These are phyloP conservation scores for Phytophthora foliorum DNA, from an alignment of 352 stramenopile species.

Conservation along the genomic window DNA sequence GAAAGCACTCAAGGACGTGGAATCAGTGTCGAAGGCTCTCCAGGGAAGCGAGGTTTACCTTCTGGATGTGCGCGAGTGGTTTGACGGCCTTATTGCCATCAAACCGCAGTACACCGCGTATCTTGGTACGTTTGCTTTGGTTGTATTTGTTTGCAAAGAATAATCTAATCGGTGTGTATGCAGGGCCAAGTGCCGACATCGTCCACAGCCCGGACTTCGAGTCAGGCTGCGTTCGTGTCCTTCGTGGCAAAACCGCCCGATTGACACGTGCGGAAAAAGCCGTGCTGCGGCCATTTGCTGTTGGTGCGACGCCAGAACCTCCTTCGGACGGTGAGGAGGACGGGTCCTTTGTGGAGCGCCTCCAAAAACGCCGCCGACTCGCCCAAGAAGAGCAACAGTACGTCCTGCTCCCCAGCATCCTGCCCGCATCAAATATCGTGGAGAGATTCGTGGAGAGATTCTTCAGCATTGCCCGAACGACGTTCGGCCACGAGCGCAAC, in stretches of 20 bases:
- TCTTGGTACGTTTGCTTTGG: too few relatives aligned
- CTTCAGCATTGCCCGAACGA: background rate
- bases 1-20: too few relatives aligned
- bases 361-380: background rate
- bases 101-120: too few relatives aligned
- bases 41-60: too few relatives aligned
- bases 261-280: background rate
- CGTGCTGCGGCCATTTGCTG: too few relatives aligned
- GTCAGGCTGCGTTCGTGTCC: slow-evolving; percentile 8
- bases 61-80: too few relatives aligned
- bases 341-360: background rate
- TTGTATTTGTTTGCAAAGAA: too few relatives aligned
- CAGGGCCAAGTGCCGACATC: background rate
- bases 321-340: background rate
- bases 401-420: background rate
- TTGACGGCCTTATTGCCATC: too few relatives aligned
- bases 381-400: background rate
- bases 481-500: too few relatives aligned
- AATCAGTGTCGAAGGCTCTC: too few relatives aligned
- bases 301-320: background rate
- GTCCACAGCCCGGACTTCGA: slow-evolving; percentile 12
- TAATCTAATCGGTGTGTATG: too few relatives aligned
- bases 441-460: background rate
- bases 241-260: background rate
- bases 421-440: background rate